Evolutionary conservation across 2,329 filamentous ascomycete genomes (phyloP).

Genomic region (Xylariaceae sp.): DNA sequence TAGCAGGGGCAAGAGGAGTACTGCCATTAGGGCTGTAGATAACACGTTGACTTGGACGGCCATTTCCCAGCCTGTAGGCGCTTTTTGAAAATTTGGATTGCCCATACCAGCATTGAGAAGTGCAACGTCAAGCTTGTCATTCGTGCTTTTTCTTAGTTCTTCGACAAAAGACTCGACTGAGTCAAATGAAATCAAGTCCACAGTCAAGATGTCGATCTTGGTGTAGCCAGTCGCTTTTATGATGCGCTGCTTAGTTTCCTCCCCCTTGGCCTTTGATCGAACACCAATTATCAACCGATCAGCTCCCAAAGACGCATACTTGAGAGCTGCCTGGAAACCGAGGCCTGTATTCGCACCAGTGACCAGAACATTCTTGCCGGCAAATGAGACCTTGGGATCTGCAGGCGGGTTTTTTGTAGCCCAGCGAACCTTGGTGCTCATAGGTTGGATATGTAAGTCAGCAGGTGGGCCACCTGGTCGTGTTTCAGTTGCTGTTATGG

Average conservation of each 20-base stretch:
- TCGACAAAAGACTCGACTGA: conserved; percentile 4
- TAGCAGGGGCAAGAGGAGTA: conserved; percentile 4
- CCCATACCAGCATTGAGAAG: conserved; percentile 2
- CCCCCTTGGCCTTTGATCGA: conserved; percentile 7
- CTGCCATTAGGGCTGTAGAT: conserved; percentile 8
- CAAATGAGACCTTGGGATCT: conserved; percentile 2
- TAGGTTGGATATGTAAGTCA: too few relatives aligned
- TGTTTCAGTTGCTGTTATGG: too few relatives aligned
- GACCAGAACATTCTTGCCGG: conserved; percentile 9
- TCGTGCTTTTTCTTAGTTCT: neutral
- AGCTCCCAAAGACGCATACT: conserved; percentile 7
- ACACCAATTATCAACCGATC: conserved; percentile 9
- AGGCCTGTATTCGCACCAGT: conserved; percentile 11
- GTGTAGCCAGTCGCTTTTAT: neutral
- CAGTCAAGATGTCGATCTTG: neutral
- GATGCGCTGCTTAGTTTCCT: conserved; percentile 5
- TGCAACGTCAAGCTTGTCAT: conserved; percentile 1
- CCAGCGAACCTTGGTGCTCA: too few relatives aligned
- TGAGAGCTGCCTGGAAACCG: conserved; percentile 5
- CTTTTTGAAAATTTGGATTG: neutral
- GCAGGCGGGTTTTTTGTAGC: conserved; percentile 1
- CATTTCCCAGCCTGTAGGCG: conserved; percentile 1
- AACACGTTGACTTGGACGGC: conserved; percentile 7
- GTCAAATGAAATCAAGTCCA: conserved; percentile 17
- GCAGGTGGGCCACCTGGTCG: too few relatives aligned